Conservation (phyloP, 192 early-diverging fungal species). For the Phlyctochytrium arcticum region DNA sequence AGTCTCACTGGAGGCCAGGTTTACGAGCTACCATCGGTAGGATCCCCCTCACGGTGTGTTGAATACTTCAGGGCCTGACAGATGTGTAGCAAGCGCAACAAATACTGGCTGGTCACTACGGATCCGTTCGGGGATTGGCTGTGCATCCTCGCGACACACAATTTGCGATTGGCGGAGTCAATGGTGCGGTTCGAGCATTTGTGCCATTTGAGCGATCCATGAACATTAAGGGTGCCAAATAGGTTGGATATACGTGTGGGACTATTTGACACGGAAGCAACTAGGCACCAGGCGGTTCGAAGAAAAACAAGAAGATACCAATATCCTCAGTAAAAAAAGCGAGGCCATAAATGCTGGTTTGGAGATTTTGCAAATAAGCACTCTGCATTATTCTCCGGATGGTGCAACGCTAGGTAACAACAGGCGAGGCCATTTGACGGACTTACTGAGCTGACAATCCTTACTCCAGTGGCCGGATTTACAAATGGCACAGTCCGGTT, state of each 20-base stretch:
- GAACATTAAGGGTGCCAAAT: neutral
- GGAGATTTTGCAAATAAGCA: conserved; percentile 25
- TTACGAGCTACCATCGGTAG: no score
- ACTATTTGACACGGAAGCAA: conserved; percentile 37
- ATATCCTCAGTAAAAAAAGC: conserved; percentile 6
- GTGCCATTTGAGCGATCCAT: neutral
- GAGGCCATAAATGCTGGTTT: neutral
- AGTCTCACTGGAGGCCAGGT: no score
- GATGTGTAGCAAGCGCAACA: neutral
- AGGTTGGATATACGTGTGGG: conserved; percentile 47
- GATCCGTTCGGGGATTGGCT: conserved; percentile 29
- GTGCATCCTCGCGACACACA: conserved; percentile 33
- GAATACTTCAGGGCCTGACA: no score
- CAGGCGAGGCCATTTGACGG: no score
- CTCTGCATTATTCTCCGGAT: conserved; percentile 26
- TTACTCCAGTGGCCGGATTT: conserved; percentile 42
- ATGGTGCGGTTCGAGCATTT: conserved; percentile 21
- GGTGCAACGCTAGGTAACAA: conserved; percentile 37
- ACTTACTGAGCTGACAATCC: no score
- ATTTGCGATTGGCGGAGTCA: conserved; percentile 42
- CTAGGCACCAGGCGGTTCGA: conserved; percentile 34
- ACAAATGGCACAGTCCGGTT: conserved; percentile 41
- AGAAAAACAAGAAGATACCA: conserved; percentile 18
- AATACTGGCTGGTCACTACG: conserved; percentile 43
- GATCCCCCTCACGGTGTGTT: no score